phyloP scores from a whole-genome alignment of 768 basidiomycete genomes.

The Pisolithus microcarpus region DNA sequence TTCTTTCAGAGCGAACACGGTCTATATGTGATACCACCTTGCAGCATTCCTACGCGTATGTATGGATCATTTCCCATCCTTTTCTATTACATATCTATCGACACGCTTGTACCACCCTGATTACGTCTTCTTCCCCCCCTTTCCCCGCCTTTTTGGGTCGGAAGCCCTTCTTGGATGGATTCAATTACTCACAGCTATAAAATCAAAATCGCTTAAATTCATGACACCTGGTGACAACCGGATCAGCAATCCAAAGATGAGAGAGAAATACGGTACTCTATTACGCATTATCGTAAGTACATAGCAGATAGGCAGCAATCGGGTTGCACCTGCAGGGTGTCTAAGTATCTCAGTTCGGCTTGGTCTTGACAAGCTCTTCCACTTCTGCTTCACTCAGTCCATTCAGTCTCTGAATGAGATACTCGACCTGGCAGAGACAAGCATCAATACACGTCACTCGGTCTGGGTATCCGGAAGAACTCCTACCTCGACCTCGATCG shows the following conservation, averaged over 20 bases:
- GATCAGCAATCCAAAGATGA: not conserved
- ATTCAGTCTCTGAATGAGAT: slow-evolving; percentile 84
- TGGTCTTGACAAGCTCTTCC: slow-evolving; percentile 41
- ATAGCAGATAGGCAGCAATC: not conserved
- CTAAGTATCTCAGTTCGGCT: not conserved
- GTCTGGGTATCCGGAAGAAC: slow-evolving; percentile 5
- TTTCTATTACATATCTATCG: slow-evolving; percentile 17
- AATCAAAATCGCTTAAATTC: not conserved
- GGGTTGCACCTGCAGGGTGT: too few relatives aligned
- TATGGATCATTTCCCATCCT: slow-evolving; percentile 15
- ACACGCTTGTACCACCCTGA: slow-evolving; percentile 19
- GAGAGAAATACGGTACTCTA: not conserved
- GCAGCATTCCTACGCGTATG: slow-evolving; percentile 5
- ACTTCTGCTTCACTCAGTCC: slow-evolving; percentile 79
- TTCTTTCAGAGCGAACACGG: not conserved
- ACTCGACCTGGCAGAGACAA: slow-evolving; percentile 65
- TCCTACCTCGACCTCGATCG: slow-evolving; percentile 94
- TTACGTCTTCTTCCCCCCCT: not conserved
- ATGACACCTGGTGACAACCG: not conserved
- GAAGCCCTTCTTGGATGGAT: slow-evolving; percentile 6
- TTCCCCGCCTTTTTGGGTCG: slow-evolving; percentile 10
- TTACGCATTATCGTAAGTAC: too few relatives aligned
- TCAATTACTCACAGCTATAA: not conserved
- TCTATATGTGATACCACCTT: slow-evolving; percentile 14
- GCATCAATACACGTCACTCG: not conserved